Percentiles rank a stretch among this genome's conserved stretches.
Evolutionary conservation across 1,139 yeast species (phyloP).

Genomic region (Diutina scorzettiae): DNA sequence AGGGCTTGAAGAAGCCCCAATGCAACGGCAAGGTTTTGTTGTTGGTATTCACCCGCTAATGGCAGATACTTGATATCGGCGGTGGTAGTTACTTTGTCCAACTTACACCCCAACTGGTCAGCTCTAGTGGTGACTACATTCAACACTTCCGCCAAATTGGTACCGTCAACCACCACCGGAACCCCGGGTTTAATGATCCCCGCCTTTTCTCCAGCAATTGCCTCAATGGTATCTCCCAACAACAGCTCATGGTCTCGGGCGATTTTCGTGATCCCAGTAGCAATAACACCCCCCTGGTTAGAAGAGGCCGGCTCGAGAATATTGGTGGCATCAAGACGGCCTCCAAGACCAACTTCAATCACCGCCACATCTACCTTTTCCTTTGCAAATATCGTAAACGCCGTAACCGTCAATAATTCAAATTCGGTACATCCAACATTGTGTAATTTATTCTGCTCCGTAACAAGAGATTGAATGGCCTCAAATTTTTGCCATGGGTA

Average conservation of each 20-base stretch:
- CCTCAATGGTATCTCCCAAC: constrained; percentile 49
- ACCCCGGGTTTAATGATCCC: constrained; percentile 60
- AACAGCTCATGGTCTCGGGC: constrained; percentile 76
- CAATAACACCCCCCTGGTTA: constrained; percentile 32
- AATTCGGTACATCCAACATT: constrained; percentile 70
- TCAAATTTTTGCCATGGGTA: constrained; percentile 38
- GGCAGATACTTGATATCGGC: constrained; percentile 30
- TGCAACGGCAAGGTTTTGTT: constrained; percentile 59
- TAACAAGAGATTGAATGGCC: constrained; percentile 28
- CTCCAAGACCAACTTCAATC: constrained; percentile 87
- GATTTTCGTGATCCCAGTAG: constrained; percentile 71
- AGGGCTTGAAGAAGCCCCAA: constrained; percentile 39
- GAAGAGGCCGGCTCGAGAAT: constrained; percentile 26
- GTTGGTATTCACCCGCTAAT: constrained; percentile 61
- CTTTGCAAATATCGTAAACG: constrained; percentile 58
- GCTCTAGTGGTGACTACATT: constrained; percentile 24
- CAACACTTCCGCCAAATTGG: constrained; percentile 44
- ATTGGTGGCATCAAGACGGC: constrained; percentile 80
- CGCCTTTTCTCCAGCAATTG: constrained; percentile 70
- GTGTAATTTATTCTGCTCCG: constrained; percentile 20
- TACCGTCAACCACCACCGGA: constrained; percentile 63
- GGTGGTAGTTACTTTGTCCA: constrained; percentile 13
- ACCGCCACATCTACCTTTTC: constrained; percentile 59
- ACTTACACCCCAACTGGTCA: constrained; percentile 9
- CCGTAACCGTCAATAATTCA: constrained; percentile 74